A percentile compares a stretch with the other conserved stretches of the same genome.
Conservation (phyloP, 2,329 filamentous ascomycete species). For the Coniochaeta prunicola region DNA sequence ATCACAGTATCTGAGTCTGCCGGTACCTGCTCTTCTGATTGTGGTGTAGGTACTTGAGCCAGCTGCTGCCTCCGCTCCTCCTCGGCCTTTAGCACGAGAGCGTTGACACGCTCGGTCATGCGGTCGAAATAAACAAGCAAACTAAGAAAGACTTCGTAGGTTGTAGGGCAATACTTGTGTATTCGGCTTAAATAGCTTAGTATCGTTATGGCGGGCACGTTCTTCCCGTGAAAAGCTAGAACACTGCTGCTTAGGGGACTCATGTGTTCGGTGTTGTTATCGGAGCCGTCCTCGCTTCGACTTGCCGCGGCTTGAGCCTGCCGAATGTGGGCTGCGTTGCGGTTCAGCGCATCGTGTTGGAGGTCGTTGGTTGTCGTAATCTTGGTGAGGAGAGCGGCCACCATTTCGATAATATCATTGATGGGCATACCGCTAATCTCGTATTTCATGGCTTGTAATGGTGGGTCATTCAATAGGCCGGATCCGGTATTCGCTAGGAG, state of each 20-base stretch:
- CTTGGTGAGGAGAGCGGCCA: conserved; percentile 89
- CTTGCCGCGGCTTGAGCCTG: conserved; percentile 32
- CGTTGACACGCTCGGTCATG: conserved; percentile 95
- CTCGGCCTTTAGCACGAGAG: conserved; percentile 63
- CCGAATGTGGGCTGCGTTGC: conserved; percentile 53
- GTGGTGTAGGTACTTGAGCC: conserved; percentile 2
- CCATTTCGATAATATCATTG: conserved; percentile 97
- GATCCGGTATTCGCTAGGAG: conserved; percentile 47
- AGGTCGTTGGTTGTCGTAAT: conserved; percentile 95
- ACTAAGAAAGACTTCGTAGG: conserved; percentile 95
- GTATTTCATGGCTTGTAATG: conserved; percentile 58
- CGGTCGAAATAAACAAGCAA: conserved; percentile 95
- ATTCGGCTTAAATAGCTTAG: conserved; percentile 92
- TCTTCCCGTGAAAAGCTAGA: conserved; percentile 95
- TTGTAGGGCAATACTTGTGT: conserved; percentile 98
- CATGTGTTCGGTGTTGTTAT: conserved; percentile 33
- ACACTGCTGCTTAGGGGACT: conserved; percentile 58
- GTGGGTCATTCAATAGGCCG: conserved; percentile 42
- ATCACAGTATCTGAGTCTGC: background rate
- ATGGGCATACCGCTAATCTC: conserved; percentile 98
- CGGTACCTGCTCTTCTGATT: background rate
- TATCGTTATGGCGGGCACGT: conserved; percentile 94
- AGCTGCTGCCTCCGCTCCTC: conserved; percentile 32
- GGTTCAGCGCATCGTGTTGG: conserved; percentile 86
- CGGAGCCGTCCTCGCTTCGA: conserved; percentile 11